Conservation (phyloP, 2,329 filamentous ascomycete species). For the Byssoonygena ceratinophila region DNA sequence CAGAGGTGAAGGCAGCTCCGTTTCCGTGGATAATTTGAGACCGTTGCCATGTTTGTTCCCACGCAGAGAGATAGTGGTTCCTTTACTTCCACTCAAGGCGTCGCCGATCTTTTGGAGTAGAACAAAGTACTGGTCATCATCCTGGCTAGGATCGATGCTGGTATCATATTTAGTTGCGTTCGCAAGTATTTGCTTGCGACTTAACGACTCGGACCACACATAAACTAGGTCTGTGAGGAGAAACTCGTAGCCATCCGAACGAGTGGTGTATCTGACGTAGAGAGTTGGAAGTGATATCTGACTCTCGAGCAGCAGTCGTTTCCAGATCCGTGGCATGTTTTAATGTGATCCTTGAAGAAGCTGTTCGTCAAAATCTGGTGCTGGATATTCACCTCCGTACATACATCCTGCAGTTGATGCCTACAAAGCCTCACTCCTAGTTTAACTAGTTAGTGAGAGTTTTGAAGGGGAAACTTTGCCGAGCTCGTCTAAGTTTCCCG, state of each 20-base stretch:
- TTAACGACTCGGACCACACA: conserved; percentile 47
- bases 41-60: conserved; percentile 23
- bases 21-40: conserved; percentile 39
- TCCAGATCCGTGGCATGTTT: conserved; percentile 30
- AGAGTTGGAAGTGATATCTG: conserved; percentile 27
- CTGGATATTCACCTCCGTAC: background rate
- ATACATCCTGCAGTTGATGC: background rate
- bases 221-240: conserved; percentile 49
- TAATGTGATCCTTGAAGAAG: background rate
- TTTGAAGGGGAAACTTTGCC: conserved; percentile 1
- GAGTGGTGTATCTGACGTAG: conserved; percentile 30
- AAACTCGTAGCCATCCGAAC: conserved; percentile 39
- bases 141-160: conserved; percentile 51
- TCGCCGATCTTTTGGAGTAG: conserved; percentile 46
- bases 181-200: conserved; percentile 37
- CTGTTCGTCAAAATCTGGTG: background rate
- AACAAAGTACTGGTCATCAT: conserved; percentile 45
- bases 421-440: background rate
- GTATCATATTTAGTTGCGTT: conserved; percentile 42
- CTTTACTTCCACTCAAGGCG: conserved; percentile 32
- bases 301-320: conserved; percentile 24
- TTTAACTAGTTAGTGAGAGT: no score
- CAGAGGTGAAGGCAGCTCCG: conserved; percentile 45
- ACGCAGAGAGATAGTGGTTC: conserved; percentile 27
- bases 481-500: conserved; percentile 9